Evolutionary conservation across 83 land plant genomes (phyloP), one percentile per base, ranked within the genome.

Genomic region (Thuja plicata): DNA sequence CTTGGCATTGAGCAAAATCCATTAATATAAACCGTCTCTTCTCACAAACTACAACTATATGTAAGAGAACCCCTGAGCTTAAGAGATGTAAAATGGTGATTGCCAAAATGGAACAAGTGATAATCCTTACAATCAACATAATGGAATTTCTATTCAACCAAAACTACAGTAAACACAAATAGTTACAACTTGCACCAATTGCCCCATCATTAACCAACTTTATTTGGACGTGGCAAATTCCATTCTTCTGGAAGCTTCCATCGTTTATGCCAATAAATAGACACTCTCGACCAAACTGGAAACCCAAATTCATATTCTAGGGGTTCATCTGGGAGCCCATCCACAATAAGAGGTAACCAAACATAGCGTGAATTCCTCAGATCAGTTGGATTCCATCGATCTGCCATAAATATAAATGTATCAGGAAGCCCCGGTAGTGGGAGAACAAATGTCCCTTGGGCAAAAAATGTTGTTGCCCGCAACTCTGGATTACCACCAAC

Each of bases 311-410:
- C 94, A 90, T 92, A 96, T 17, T 96, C 97, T 19, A 93, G 81
- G 34, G 97, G 96, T 45, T 91, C 93, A 90, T 95, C 99, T 35
- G 93, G 94, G 17, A 93, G 92, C 12, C 99, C 97, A 32, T 94
- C 97, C 73, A 98, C 93, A 27, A 89, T 91, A 81, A 98, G 89
- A 8, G 99, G 99, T 87, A 98, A 89, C 99, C 99, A 98, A 24
- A 98, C 93, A 88, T 98, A 96, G 87, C 99, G 93, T 21, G 99
- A 98, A 86, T 98, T 97, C 81, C 91, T 91, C 87, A 98, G 88
- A 85, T 98, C 96, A 30, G 92, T 91, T 35, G 99, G 97, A 86
- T 96, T 96, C 99, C 99, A 98, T 78, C 99, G 66, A 89, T 98
- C 99, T 38, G 99, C 99, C 95, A 98, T 96, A 90, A 98, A 98